These are phyloP conservation scores for Fusarium falciforme DNA, from an alignment of 2,329 filamentous ascomycete species.

Conservation along the genomic window DNA sequence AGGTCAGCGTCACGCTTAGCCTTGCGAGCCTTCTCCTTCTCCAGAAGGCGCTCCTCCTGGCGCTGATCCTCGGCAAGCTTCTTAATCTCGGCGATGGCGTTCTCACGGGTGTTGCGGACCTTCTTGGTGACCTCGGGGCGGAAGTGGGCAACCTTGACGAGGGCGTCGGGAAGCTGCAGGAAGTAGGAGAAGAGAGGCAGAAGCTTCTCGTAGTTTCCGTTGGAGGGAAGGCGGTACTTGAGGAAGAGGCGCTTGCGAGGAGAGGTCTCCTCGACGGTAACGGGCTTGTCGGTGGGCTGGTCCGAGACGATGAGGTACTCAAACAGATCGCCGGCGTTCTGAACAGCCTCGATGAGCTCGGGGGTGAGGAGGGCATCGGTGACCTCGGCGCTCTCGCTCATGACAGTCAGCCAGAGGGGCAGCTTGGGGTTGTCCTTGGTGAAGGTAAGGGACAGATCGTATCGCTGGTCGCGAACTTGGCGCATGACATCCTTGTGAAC, in stretches of 20 bases:
- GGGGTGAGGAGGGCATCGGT: constrained; percentile 87
- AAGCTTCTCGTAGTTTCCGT: constrained; percentile 73
- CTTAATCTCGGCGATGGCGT: constrained; percentile 81
- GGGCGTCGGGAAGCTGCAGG: constrained; percentile 84
- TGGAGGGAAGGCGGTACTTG: constrained; percentile 75
- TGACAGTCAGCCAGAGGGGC: constrained; percentile 89
- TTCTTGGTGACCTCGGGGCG: constrained; percentile 90
- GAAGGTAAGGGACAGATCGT: constrained; percentile 90
- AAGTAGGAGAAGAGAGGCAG: constrained; percentile 84
- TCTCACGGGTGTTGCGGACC: constrained; percentile 82
- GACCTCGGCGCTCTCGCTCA: constrained; percentile 97
- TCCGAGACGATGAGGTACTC: constrained; percentile 92
- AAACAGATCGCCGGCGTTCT: constrained; percentile 79
- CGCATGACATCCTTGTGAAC: constrained; percentile 97
- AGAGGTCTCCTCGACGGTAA: constrained; percentile 82
- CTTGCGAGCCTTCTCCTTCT: constrained; percentile 84
- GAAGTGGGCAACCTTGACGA: constrained; percentile 84
- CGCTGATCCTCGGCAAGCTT: constrained; percentile 83
- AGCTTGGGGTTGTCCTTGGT: constrained; percentile 95
- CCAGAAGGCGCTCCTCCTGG: constrained; percentile 78
- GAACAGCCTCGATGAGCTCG: constrained; percentile 85
- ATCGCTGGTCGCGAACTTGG: constrained; percentile 88
- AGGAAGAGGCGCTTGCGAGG: constrained; percentile 90
- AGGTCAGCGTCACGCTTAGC: constrained; percentile 88
- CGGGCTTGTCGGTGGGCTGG: constrained; percentile 88